Evolutionary conservation across 805 yeast species (phyloP).

Genomic region (Candida koratica): DNA sequence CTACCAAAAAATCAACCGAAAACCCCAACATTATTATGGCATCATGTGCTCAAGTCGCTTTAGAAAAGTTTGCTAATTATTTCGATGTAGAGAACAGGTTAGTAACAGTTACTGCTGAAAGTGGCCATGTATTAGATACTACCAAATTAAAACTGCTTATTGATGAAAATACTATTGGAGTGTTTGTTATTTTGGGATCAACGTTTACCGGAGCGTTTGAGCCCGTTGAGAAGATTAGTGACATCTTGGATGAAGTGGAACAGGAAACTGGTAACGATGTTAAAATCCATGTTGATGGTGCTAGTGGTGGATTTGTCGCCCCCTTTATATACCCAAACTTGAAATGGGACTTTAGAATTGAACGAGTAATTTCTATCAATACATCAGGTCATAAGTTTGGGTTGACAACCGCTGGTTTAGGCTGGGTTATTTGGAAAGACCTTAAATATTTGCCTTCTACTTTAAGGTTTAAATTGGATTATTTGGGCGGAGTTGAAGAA

Average conservation of each 20-base stretch:
- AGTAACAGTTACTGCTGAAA: conserved; percentile 57
- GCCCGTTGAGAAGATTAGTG: conserved; percentile 56
- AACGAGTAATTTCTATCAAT: conserved; percentile 79
- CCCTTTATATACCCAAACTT: conserved; percentile 76
- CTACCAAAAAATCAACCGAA: conserved; percentile 52
- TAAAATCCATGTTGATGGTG: conserved; percentile 92
- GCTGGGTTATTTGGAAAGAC: conserved; percentile 87
- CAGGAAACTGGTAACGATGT: conserved; percentile 60
- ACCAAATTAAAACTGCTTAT: conserved; percentile 55
- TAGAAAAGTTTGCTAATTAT: conserved; percentile 90
- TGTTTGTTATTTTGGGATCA: conserved; percentile 83
- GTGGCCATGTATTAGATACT: conserved; percentile 63
- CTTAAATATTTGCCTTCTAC: conserved; percentile 60
- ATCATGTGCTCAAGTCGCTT: conserved; percentile 87
- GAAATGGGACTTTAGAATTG: conserved; percentile 78
- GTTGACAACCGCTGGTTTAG: conserved; percentile 83
- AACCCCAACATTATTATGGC: conserved; percentile 91
- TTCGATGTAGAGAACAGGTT: conserved; percentile 86
- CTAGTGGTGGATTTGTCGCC: conserved; percentile 85
- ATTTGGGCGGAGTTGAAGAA: conserved; percentile 85
- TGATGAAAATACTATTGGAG: conserved; percentile 92
- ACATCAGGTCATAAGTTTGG: conserved; percentile 94
- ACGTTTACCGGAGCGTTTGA: conserved; percentile 94
- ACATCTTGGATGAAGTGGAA: conserved; percentile 68
- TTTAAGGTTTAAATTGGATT: conserved; percentile 72